Base-by-base conservation (phyloP, 2,329 filamentous ascomycete genomes). In the Xylaria sp. region DNA sequence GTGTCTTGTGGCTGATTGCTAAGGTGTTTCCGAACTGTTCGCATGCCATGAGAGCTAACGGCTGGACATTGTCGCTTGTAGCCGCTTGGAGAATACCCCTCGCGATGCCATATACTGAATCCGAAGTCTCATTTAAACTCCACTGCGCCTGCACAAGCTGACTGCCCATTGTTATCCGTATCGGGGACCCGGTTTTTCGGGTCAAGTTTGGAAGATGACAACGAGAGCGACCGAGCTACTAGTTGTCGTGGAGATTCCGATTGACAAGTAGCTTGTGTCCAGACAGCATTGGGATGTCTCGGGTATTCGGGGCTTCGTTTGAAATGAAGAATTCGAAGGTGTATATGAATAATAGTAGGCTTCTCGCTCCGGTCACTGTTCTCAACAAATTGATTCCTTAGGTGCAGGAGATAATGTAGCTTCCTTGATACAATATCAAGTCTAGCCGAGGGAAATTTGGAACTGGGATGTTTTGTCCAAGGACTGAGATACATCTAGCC, bases 21-120 rank as follows among this genome's bases (percentile, higher is more conserved):
- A 69, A 29, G 1, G 62, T 69, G n/a, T 69, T 69, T 27, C 66
- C 62, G 35, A 69, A 69, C 37, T 61, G 47, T 8, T 69, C 62
- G 21, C 66, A 69, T 35, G 58, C 66, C 44, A 69, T 42, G 10
- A 69, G 51, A 13, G 66, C 66, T 13, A 69, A 35, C 13, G 66
- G 66, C 57, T 65, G 62, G 6, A 65, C 58, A 25, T 69, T 69
- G n/a, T 65, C 66, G 44, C 57, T 65, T 23, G 61, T 65, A 5
- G 58, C 58, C 8, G 66, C 66, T 40, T 69, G 21, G 5, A 69
- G 51, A 35, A 69, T 21, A 16, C 66, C 58, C 25, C 58, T 65
- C n/a, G 57, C 21, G 6, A 69, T 53, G 35, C 42, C 37, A 21
- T 53, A 59, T 40, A 62, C 57, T 9, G 57, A 51, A 12, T 53